These are phyloP conservation scores for Candida takata DNA, from an alignment of 805 yeast species.

Conservation along the genomic window DNA sequence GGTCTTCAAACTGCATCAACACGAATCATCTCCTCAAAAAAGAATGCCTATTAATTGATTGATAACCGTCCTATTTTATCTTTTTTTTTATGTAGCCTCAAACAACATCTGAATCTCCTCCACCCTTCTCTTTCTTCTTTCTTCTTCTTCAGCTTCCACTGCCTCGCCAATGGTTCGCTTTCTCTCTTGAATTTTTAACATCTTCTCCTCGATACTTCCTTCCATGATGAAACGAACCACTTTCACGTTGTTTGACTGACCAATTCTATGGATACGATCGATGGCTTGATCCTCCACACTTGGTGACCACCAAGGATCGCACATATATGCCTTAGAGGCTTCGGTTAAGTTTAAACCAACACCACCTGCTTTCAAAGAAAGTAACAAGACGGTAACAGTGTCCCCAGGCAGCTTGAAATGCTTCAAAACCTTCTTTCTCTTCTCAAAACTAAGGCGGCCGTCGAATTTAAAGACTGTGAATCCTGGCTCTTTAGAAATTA, in stretches of 20 bases:
- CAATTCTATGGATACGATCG: conserved; percentile 86
- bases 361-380: conserved; percentile 89
- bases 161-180: conserved; percentile 79
- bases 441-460: conserved; percentile 64
- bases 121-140: conserved; percentile 57
- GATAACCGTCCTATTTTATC: neutral
- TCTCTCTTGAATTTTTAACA: conserved; percentile 80
- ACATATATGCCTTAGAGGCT: conserved; percentile 78
- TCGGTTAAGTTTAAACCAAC: conserved; percentile 84
- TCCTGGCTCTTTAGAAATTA: conserved; percentile 41
- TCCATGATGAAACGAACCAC: conserved; percentile 77
- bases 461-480: conserved; percentile 67
- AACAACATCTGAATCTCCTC: conserved; percentile 69
- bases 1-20: conserved; percentile 16
- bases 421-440: conserved; percentile 54
- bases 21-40: conserved; percentile 10
- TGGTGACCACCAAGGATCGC: conserved; percentile 98
- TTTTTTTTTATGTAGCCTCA: conserved; percentile 25
- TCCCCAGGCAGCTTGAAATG: conserved; percentile 39
- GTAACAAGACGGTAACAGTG: conserved; percentile 43
- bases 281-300: conserved; percentile 89
- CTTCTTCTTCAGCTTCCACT: conserved; percentile 69
- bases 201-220: conserved; percentile 78
- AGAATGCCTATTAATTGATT: conserved; percentile 8
- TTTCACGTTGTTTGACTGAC: conserved; percentile 66